Percentiles rank a stretch among this genome's conserved stretches.
Evolutionary conservation across 176 grass and related monocot genomes (phyloP).

Genomic region (Cymbopogon citratus): DNA sequence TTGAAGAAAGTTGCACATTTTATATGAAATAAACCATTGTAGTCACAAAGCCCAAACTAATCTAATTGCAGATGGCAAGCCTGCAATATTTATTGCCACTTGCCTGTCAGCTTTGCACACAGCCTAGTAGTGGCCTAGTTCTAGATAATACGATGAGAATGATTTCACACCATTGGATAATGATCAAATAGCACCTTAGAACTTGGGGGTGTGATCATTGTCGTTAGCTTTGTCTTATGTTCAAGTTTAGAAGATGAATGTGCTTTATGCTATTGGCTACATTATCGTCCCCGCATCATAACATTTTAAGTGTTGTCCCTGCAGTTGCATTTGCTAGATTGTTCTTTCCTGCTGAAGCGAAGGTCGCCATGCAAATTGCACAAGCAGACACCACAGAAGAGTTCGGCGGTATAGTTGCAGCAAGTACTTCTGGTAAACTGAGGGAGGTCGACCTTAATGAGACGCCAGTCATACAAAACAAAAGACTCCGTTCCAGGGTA

Average conservation of each 20-base stretch:
- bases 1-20: neutral
- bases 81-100: neutral
- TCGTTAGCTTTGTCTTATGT: neutral
- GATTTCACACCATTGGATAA: neutral
- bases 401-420: constrained; percentile 43
- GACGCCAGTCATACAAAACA: constrained; percentile 75
- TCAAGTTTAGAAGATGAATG: neutral
- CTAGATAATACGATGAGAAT: neutral
- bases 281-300: neutral
- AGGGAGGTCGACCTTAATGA: constrained; percentile 96
- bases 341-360: constrained; percentile 92
- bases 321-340: constrained; percentile 88
- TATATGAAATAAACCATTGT: neutral
- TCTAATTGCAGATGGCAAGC: neutral
- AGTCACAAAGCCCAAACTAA: neutral
- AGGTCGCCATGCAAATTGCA: constrained; percentile 89
- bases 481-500: constrained; percentile 71
- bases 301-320: constrained; percentile 15
- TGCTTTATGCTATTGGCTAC: neutral
- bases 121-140: neutral
- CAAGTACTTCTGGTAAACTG: constrained; percentile 57
- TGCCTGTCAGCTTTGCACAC: neutral
- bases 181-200: neutral
- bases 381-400: constrained; percentile 72
- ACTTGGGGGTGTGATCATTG: neutral